Evolutionary conservation across 2,329 filamentous ascomycete genomes (phyloP).

Genomic region (Grosmannia penicillata): DNA sequence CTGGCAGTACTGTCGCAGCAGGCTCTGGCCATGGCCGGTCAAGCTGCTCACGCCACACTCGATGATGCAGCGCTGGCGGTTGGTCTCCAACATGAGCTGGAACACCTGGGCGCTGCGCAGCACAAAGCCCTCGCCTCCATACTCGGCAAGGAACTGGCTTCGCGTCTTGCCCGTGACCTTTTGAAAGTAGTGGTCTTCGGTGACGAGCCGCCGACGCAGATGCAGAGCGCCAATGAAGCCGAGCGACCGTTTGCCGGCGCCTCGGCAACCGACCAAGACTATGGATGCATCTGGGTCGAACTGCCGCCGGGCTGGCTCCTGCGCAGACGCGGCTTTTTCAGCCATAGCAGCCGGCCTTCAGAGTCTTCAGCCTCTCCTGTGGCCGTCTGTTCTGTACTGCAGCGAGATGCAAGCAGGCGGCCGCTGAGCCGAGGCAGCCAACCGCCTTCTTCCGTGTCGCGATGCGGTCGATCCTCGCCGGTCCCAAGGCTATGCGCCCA

Average conservation of each 20-base stretch:
- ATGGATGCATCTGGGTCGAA: constrained; percentile 51
- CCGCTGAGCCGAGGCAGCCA: no score
- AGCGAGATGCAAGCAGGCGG: no score
- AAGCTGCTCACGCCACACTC: constrained; percentile 53
- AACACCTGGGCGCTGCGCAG: constrained; percentile 46
- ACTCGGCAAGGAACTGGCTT: constrained; percentile 42
- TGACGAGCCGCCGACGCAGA: constrained; percentile 50
- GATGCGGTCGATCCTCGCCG: no score
- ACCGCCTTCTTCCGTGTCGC: no score
- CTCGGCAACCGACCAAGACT: constrained; percentile 55
- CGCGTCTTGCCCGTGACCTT: constrained; percentile 47
- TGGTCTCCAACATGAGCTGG: constrained; percentile 40
- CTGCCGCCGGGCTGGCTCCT: constrained; percentile 18
- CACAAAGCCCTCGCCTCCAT: constrained; percentile 47
- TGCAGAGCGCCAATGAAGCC: constrained; percentile 59
- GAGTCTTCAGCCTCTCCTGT: no score
- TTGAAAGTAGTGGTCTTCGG: constrained; percentile 53
- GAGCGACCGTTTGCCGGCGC: constrained; percentile 57
- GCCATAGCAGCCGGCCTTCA: not conserved
- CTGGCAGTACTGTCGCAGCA: constrained; percentile 43
- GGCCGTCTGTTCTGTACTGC: no score
- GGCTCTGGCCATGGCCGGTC: constrained; percentile 40
- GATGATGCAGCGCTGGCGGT: constrained; percentile 49
- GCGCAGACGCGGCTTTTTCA: not conserved
- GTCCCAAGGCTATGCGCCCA: no score